A percentile compares a stretch with the other conserved stretches of the same genome.
Evolutionary conservation across 352 stramenopile species (phyloP).

Genomic region (Thalassiosira livingstoniorum): DNA sequence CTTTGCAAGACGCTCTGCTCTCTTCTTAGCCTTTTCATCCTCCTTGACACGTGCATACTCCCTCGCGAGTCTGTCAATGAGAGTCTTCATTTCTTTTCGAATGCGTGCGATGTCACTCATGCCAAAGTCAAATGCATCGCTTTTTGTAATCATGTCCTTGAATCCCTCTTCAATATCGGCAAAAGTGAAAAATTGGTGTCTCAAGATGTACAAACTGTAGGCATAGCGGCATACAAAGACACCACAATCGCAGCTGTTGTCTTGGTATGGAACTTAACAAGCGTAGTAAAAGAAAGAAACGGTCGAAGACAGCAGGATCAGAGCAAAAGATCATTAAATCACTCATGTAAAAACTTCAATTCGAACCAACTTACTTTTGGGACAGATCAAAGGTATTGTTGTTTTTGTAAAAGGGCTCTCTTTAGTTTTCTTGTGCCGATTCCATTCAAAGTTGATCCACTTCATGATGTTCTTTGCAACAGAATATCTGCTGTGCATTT

Average conservation of each 20-base stretch:
- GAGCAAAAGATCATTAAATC: background rate
- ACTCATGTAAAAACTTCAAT: constrained; percentile 1
- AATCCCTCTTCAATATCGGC: constrained; percentile 44
- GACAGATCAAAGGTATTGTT: constrained; percentile 82
- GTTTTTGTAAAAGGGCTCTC: constrained; percentile 76
- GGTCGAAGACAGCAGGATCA: background rate
- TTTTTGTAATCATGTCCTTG: constrained; percentile 47
- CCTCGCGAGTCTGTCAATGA: constrained; percentile 73
- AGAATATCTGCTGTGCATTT: constrained; percentile 92
- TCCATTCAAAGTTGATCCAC: constrained; percentile 91
- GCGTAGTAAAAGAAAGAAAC: constrained; percentile 10
- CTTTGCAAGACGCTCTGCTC: constrained; percentile 30
- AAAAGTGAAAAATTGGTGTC: constrained; percentile 50
- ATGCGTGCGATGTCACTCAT: constrained; percentile 81
- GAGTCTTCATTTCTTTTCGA: constrained; percentile 69
- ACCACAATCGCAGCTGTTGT: constrained; percentile 93
- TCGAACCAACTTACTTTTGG: constrained; percentile 85
- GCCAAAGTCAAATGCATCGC: constrained; percentile 57
- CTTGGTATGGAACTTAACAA: constrained; percentile 89
- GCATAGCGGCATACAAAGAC: constrained; percentile 87
- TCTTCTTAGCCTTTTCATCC: constrained; percentile 48
- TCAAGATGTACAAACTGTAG: constrained; percentile 76
- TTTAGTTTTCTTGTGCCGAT: constrained; percentile 56
- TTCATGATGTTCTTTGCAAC: constrained; percentile 88
- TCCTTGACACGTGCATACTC: constrained; percentile 65